Percentiles rank a stretch among this genome's conserved stretches.
These are phyloP conservation scores for Rosa rugosa DNA, from an alignment of 306 rosid species.

Conservation along the genomic window DNA sequence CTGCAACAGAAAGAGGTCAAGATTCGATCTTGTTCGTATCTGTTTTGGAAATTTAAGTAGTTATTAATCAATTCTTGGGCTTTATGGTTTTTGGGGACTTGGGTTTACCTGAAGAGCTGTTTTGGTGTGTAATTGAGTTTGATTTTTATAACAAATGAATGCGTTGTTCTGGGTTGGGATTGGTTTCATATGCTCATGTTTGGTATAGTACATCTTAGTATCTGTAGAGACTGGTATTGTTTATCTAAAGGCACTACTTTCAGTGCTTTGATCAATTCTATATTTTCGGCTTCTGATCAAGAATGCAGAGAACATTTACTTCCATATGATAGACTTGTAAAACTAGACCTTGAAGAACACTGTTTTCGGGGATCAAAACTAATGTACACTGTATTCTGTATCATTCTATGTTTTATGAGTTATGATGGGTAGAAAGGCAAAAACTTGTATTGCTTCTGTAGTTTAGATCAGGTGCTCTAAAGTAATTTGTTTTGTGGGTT, in stretches of 20 bases:
- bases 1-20: neutral
- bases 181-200: neutral
- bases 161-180: neutral
- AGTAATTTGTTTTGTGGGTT: neutral
- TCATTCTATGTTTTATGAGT: no score
- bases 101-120: neutral
- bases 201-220: neutral
- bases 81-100: neutral
- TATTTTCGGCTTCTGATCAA: no score
- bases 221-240: neutral
- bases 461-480: neutral
- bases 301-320: no score
- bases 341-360: no score
- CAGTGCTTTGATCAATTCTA: no score
- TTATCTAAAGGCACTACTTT: neutral
- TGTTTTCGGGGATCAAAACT: no score
- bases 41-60: neutral
- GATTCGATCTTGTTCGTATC: neutral
- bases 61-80: neutral
- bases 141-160: neutral
- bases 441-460: neutral
- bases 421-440: no score
- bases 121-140: neutral
- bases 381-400: no score
- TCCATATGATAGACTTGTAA: no score